A percentile compares a stretch with the other conserved stretches of the same genome.
Conservation (phyloP, 345 rosid species). For the Chamaenerion angustifolium region DNA sequence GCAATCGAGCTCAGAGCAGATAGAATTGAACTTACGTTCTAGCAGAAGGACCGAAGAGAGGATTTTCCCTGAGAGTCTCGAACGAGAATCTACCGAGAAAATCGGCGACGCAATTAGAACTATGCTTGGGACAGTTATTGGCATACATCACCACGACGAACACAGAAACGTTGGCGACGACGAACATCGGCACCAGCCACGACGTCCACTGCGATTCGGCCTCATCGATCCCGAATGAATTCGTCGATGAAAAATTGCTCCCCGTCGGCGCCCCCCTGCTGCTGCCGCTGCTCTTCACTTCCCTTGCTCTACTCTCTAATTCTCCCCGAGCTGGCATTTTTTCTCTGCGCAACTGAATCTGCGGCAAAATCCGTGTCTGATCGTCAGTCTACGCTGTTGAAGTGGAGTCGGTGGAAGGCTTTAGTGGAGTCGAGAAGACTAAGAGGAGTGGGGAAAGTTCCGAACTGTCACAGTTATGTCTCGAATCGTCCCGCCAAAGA, state of each 20-base stretch:
- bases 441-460: neutral
- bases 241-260: constrained; percentile 13
- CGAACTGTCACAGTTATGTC: neutral
- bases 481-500: neutral
- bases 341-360: neutral
- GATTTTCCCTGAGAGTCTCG: constrained; percentile 63
- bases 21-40: constrained; percentile 31
- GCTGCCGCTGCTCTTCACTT: constrained; percentile 1
- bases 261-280: neutral
- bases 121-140: constrained; percentile 60
- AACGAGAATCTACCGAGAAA: constrained; percentile 79
- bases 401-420: constrained; percentile 5
- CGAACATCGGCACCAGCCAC: constrained; percentile 75
- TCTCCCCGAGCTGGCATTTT: constrained; percentile 1
- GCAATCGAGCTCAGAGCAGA: no score
- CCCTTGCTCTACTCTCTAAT: constrained; percentile 5
- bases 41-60: constrained; percentile 81
- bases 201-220: constrained; percentile 55
- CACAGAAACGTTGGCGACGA: constrained; percentile 43
- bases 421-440: constrained; percentile 3
- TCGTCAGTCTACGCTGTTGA: neutral
- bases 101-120: constrained; percentile 39
- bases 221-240: constrained; percentile 26
- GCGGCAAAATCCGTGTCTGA: neutral
- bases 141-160: constrained; percentile 59